A percentile compares a stretch with the other conserved stretches of the same genome.
phyloP scores from a whole-genome alignment of 257 asterid genomes.

The Striga asiatica region DNA sequence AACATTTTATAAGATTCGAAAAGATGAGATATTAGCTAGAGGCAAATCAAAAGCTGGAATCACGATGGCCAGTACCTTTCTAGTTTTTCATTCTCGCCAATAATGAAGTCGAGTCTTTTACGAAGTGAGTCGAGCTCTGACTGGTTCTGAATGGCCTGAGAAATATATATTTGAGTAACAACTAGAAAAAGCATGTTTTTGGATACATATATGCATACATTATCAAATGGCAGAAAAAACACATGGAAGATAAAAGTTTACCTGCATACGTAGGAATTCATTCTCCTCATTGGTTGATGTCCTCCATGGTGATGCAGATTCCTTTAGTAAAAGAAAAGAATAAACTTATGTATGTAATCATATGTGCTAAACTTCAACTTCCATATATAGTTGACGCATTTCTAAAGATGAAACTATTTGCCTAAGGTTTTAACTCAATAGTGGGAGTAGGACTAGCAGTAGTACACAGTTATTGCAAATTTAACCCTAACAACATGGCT shows the following conservation, averaged over 20 bases:
- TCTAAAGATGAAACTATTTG: background rate
- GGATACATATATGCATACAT: background rate
- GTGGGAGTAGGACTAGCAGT: background rate
- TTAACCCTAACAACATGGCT: no score
- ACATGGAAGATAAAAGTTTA: slow-evolving; percentile 12
- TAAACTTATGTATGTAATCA: background rate
- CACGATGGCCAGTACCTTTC: slow-evolving; percentile 42
- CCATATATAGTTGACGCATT: background rate
- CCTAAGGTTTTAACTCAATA: background rate
- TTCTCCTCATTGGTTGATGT: slow-evolving; percentile 78
- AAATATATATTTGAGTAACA: background rate
- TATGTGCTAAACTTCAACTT: background rate
- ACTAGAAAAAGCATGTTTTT: background rate
- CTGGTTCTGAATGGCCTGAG: slow-evolving; percentile 63
- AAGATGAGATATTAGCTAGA: background rate
- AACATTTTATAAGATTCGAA: background rate
- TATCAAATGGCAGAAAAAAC: background rate
- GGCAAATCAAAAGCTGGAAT: background rate
- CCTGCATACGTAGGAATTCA: slow-evolving; percentile 95
- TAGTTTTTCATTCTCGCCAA: slow-evolving; percentile 58
- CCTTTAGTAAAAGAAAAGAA: slow-evolving; percentile 23
- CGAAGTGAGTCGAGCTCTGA: slow-evolving; percentile 77
- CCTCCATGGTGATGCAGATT: slow-evolving; percentile 61
- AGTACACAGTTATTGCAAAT: background rate
- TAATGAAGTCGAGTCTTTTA: slow-evolving; percentile 48